phyloP scores from a whole-genome alignment of 2,329 filamentous ascomycete species.

The Cladophialophora exuberans region DNA sequence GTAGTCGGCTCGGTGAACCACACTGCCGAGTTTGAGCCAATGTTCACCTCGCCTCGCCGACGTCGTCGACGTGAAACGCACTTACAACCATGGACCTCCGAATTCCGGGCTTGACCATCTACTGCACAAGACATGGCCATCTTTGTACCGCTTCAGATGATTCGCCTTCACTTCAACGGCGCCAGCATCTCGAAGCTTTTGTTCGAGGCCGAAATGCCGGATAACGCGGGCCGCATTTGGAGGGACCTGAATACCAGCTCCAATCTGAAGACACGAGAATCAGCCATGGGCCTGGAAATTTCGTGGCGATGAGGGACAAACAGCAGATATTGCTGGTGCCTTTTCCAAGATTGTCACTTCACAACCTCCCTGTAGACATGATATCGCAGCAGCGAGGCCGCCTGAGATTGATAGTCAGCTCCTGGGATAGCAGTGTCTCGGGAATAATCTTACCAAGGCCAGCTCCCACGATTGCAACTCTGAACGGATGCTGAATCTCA shows the following conservation, averaged over 20 bases:
- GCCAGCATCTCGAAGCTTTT: slow-evolving; percentile 30
- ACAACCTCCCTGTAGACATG: slow-evolving; percentile 12
- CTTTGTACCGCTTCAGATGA: slow-evolving; percentile 37
- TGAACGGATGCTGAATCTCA: slow-evolving; percentile 5
- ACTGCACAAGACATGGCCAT: slow-evolving; percentile 37
- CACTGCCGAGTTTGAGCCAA: too few relatives aligned
- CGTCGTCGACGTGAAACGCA: too few relatives aligned
- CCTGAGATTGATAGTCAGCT: slow-evolving; percentile 1
- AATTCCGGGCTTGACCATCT: slow-evolving; percentile 19
- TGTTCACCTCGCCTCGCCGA: too few relatives aligned
- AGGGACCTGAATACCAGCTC: slow-evolving; percentile 40
- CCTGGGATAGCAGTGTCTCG: neutral
- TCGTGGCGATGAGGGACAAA: neutral
- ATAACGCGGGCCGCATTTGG: slow-evolving; percentile 39
- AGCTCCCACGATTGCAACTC: slow-evolving; percentile 11
- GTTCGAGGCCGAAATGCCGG: slow-evolving; percentile 35
- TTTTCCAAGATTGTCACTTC: slow-evolving; percentile 15
- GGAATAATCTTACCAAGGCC: slow-evolving; percentile 7
- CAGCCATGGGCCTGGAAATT: neutral
- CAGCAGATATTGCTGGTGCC: slow-evolving; percentile 16
- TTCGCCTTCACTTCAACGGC: slow-evolving; percentile 37
- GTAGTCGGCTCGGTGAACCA: slow-evolving; percentile 54
- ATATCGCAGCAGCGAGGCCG: slow-evolving; percentile 17
- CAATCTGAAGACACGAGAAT: slow-evolving; percentile 27
- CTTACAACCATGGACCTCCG: slow-evolving; percentile 11